Base-by-base conservation (phyloP, 2,329 filamentous ascomycete species). In the Ophiosphaerella narmari region DNA sequence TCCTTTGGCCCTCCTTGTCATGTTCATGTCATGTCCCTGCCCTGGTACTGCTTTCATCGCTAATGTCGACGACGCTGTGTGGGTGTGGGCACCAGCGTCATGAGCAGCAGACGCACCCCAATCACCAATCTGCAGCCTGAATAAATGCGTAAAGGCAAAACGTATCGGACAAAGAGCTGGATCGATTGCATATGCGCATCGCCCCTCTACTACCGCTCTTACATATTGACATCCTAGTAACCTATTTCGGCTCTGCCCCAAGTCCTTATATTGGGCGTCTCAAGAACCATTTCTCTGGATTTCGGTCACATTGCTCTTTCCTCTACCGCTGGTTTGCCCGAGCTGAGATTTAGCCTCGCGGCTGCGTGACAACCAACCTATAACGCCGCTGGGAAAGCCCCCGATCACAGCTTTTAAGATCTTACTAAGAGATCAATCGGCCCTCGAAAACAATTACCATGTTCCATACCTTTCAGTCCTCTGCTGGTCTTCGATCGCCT, bases 401-500 rank as follows among this genome's bases (percentile, higher is more conserved):
- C 42, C 55, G 42, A 33, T 33, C 29, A 26, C 47, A 39, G 11
- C 52, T 36, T 35, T 40, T 43, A 35, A 12, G 37, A 35, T 39
- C 29, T 43, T 46, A 31, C 16, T 48, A 34, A 38, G 35, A 43
- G 9, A 13, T 14, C 33, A 42, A 34, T 39, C 40, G 43, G 37
- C 13, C 24, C 35, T 31, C 38, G 34, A 26, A 32, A 43, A 39
- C 42, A 37, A 36, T 18, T 41, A 48, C 11, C 57, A 78, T 78
- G 76, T 78, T 76, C 56, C 75, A 77, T 58, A 77, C 75, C 5
- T 78, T 78, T 50, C 75, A 77, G 46, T 70, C 69, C 13, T 66
- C 73, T 7, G 61, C 59, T 38, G 68, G 63, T 29, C 56, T 68
- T 50, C 66, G 65, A 35, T 70, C 68, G 36, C 63, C 63, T 29